These are phyloP conservation scores for Phylloporus sp. DNA, from an alignment of 768 basidiomycete genomes.

Conservation along the genomic window DNA sequence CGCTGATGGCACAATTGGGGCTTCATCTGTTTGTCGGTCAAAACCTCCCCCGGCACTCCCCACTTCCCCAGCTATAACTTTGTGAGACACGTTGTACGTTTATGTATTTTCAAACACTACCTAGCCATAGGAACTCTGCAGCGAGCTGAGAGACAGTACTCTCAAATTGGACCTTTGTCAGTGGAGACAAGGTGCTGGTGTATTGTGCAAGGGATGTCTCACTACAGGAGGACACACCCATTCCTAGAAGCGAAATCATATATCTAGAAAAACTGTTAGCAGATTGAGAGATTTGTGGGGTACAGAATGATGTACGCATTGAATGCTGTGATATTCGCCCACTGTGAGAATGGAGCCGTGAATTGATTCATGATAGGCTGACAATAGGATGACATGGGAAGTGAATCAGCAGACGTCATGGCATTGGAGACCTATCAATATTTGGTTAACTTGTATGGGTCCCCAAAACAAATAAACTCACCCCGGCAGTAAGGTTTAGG, in stretches of 20 bases:
- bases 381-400: not conserved
- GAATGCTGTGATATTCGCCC: not conserved
- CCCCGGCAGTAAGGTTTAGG: not conserved
- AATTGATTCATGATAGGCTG: not conserved
- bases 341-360: not conserved
- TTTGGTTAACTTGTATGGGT: not conserved
- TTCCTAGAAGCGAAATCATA: not conserved
- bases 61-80: not conserved
- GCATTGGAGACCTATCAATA: not conserved
- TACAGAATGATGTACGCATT: not conserved
- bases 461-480: not conserved
- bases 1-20: not conserved
- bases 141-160: not conserved
- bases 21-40: not conserved
- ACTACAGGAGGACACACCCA: not conserved
- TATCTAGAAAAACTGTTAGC: not conserved
- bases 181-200: not conserved
- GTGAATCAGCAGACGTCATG: not conserved
- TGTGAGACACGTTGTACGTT: not conserved
- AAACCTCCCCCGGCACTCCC: not conserved
- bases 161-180: not conserved
- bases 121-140: not conserved
- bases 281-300: not conserved
- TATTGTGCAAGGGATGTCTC: not conserved
- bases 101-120: not conserved